These are phyloP conservation scores for Chondrus crispus DNA, from an alignment of 23 red algal genomes.

Conservation along the genomic window DNA sequence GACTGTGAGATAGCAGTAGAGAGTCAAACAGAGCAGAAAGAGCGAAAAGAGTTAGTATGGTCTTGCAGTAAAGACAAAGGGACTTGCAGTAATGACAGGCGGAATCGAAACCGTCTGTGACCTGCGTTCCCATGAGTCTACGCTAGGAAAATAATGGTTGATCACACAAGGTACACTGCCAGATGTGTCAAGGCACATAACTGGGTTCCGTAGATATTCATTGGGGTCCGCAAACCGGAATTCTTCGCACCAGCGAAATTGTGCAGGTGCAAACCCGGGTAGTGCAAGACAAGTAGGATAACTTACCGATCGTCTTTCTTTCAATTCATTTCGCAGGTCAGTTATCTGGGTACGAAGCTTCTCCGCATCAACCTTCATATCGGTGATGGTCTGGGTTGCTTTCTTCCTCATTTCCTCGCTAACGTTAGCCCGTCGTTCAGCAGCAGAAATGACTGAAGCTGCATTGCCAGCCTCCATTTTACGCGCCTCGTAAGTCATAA, in stretches of 20 bases:
- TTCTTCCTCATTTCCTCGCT: conserved; percentile 59
- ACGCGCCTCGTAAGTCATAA: conserved; percentile 79
- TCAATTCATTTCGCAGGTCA: not conserved
- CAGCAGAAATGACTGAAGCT: conserved; percentile 13
- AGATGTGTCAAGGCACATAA: not conserved
- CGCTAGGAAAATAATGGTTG: not conserved
- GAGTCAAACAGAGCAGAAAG: not conserved
- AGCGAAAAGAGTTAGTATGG: too few relatives aligned
- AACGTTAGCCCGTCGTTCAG: conserved; percentile 43
- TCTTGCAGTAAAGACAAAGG: too few relatives aligned
- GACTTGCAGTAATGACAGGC: too few relatives aligned
- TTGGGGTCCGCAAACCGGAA: not conserved
- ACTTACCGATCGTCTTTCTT: conserved; percentile 34
- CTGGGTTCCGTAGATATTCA: not conserved
- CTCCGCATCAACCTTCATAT: conserved; percentile 8
- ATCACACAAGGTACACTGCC: not conserved
- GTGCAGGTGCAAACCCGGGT: not conserved
- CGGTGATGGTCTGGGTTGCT: conserved; percentile 15
- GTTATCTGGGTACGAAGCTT: not conserved
- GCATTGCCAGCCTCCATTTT: conserved; percentile 65
- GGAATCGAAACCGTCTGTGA: too few relatives aligned
- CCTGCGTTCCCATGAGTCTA: not conserved
- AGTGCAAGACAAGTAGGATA: not conserved
- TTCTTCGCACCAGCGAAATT: not conserved
- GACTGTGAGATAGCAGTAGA: not conserved